Conservation (phyloP, 2,329 filamentous ascomycete species). For the Exophiala oligosperma region DNA sequence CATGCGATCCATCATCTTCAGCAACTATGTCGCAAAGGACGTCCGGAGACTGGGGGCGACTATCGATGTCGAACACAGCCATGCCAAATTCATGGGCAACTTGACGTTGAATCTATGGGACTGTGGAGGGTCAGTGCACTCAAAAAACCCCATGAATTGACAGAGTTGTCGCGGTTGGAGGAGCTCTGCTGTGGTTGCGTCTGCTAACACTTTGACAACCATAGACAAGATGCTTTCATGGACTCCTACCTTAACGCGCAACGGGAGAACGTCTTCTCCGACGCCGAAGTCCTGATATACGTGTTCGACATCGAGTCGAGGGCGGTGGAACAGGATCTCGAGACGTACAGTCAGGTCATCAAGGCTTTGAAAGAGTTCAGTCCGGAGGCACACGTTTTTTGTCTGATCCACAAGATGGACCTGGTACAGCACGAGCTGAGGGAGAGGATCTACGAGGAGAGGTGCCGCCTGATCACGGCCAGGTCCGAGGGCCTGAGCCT, state of each 20-base stretch:
- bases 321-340: conserved; percentile 88
- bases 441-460: conserved; percentile 80
- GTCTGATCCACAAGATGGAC: conserved; percentile 98
- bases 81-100: conserved; percentile 98
- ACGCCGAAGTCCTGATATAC: conserved; percentile 85
- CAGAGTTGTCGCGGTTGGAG: neutral
- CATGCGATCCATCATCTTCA: conserved; percentile 98
- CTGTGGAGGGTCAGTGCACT: conserved; percentile 69
- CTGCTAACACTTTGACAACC: conserved; percentile 9
- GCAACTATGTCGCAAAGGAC: conserved; percentile 96
- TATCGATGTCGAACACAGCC: conserved; percentile 96
- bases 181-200: neutral
- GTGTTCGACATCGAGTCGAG: conserved; percentile 98
- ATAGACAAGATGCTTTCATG: conserved; percentile 93
- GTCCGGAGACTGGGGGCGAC: conserved; percentile 90
- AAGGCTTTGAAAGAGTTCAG: conserved; percentile 85
- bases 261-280: conserved; percentile 92
- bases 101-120: conserved; percentile 98
- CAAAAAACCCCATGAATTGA: conserved; percentile 31
- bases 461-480: conserved; percentile 72
- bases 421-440: conserved; percentile 79
- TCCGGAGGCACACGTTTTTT: conserved; percentile 78
- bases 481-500: conserved; percentile 74
- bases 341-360: conserved; percentile 89
- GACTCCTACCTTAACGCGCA: conserved; percentile 97